Percentiles rank a stretch among this genome's conserved stretches.
Conservation (phyloP, 192 early-diverging fungal species). For the Gryganskiella cystojenkinii region DNA sequence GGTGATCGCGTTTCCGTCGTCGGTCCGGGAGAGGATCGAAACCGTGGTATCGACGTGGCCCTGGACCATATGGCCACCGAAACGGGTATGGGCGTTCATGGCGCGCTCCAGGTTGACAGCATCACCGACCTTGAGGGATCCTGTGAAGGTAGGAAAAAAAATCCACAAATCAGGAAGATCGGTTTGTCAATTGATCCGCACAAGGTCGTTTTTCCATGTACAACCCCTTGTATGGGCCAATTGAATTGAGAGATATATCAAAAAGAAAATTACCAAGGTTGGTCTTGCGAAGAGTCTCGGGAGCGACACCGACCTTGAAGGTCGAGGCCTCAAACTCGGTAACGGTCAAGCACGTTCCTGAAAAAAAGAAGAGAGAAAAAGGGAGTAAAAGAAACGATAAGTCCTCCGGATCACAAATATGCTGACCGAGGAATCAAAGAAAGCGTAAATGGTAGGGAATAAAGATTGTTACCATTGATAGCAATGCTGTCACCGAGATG, state of each 20-base stretch:
- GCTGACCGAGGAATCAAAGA: neutral
- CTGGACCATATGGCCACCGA: slow-evolving; percentile 96
- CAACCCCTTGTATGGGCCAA: too few species aligned
- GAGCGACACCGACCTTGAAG: slow-evolving; percentile 94
- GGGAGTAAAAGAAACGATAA: neutral
- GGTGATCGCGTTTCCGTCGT: slow-evolving; percentile 89
- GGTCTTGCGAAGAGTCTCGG: slow-evolving; percentile 93
- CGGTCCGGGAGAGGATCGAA: slow-evolving; percentile 73
- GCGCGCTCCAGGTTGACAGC: slow-evolving; percentile 96
- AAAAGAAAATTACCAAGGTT: slow-evolving; percentile 89
- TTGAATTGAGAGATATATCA: too few species aligned
- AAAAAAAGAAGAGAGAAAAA: neutral
- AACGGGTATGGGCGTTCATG: slow-evolving; percentile 84
- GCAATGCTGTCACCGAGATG: slow-evolving; percentile 95
- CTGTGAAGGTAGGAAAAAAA: slow-evolving; percentile 46
- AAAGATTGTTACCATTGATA: slow-evolving; percentile 75
- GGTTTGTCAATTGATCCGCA: neutral
- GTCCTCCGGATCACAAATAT: neutral
- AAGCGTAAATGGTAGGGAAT: neutral
- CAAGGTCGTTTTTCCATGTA: too few species aligned
- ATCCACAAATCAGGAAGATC: neutral
- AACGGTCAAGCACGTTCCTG: slow-evolving; percentile 95
- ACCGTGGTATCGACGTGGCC: slow-evolving; percentile 95
- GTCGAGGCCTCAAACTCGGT: slow-evolving; percentile 85
- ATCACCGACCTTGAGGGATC: slow-evolving; percentile 77